These are phyloP conservation scores for Amaranthus cruentus DNA, from an alignment of 148 eudicot genomes.

Conservation along the genomic window DNA sequence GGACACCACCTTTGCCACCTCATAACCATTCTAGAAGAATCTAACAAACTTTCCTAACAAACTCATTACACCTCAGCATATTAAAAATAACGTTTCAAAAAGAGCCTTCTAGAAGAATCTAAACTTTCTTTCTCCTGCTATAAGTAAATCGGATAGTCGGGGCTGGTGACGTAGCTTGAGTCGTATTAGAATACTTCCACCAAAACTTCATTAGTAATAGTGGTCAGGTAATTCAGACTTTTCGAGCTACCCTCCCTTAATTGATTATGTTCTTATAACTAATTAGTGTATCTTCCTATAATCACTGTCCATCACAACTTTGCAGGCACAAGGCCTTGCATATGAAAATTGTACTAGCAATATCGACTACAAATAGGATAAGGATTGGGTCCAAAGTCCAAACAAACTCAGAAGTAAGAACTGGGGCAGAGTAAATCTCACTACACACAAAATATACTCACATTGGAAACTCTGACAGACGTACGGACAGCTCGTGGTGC, in stretches of 20 bases:
- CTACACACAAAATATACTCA: constrained; percentile 32
- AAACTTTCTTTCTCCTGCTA: too few species aligned
- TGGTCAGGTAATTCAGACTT: constrained; percentile 1
- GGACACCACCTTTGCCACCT: too few species aligned
- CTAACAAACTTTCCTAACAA: too few species aligned
- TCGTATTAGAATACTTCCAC: not conserved
- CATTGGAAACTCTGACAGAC: constrained; percentile 92
- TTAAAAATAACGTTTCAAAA: too few species aligned
- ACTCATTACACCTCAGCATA: too few species aligned
- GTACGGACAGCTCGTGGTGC: constrained; percentile 70
- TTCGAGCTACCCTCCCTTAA: not conserved
- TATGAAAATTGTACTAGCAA: not conserved
- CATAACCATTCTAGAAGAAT: too few species aligned
- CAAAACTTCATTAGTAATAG: not conserved
- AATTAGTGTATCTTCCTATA: not conserved
- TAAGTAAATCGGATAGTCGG: too few species aligned
- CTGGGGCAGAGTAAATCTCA: not conserved
- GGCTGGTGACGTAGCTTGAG: too few species aligned
- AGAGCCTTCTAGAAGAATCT: too few species aligned
- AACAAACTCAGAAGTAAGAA: not conserved
- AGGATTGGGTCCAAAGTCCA: not conserved
- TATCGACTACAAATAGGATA: not conserved
- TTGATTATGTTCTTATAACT: too few species aligned
- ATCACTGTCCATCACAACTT: not conserved
- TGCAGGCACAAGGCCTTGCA: not conserved